Percentiles rank a stretch among this genome's conserved stretches.
Conservation (phyloP, 768 basidiomycete genomes). For the Pluteus cervinus region DNA sequence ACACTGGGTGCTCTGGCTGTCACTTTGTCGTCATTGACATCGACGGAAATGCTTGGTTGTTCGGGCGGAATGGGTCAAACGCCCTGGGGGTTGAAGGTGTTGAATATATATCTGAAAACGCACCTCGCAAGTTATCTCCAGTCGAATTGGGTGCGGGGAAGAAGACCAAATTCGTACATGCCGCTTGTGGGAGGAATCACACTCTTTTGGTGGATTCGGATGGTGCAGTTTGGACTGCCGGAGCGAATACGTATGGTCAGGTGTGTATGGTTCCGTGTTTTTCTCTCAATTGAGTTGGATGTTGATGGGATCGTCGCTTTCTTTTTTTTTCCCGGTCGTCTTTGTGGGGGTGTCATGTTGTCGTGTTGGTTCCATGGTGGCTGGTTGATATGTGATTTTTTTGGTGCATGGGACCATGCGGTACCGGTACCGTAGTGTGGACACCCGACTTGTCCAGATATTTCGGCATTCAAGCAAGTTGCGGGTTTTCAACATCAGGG, state of each 20-base stretch:
- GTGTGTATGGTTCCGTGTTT: conserved; percentile 33
- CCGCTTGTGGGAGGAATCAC: conserved; percentile 81
- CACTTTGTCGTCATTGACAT: conserved; percentile 72
- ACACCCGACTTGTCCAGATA: conserved; percentile 56
- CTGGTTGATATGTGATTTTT: too few species aligned
- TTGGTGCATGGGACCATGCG: too few species aligned
- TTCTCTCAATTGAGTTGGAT: neutral
- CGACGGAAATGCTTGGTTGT: conserved; percentile 81
- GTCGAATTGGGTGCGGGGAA: conserved; percentile 52
- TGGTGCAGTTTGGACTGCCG: conserved; percentile 80
- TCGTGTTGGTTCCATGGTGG: conserved; percentile 4
- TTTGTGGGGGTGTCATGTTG: conserved; percentile 1
- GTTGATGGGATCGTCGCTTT: neutral
- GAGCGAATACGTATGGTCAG: conserved; percentile 77
- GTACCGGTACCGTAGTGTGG: conserved; percentile 70
- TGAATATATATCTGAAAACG: conserved; percentile 67
- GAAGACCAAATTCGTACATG: conserved; percentile 65
- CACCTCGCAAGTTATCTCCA: conserved; percentile 57
- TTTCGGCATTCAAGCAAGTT: conserved; percentile 60
- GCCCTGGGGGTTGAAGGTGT: conserved; percentile 56
- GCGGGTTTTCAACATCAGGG: conserved; percentile 51
- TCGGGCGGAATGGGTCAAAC: conserved; percentile 75
- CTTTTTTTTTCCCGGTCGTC: conserved; percentile 2
- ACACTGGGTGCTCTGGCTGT: conserved; percentile 71
- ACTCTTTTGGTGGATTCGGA: conserved; percentile 76